Percentiles rank a stretch among this genome's conserved stretches.
These are phyloP conservation scores for Mortierella alpina DNA, from an alignment of 192 early-diverging fungal species.

Conservation along the genomic window DNA sequence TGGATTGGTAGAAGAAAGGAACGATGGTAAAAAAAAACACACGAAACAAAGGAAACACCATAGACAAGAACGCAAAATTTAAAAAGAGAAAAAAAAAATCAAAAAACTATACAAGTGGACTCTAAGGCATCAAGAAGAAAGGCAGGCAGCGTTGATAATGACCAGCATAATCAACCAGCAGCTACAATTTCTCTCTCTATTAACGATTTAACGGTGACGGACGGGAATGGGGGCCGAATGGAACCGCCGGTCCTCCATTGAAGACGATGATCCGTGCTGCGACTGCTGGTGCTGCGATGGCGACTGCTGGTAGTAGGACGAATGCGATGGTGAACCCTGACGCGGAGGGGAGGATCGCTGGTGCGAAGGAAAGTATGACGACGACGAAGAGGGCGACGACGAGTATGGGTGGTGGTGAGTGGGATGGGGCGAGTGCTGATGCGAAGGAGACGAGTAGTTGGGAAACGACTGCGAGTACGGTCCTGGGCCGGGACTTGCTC, in stretches of 20 bases:
- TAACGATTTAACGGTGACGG: slow-evolving; percentile 13
- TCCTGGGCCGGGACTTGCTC: slow-evolving; percentile 27
- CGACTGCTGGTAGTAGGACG: slow-evolving; percentile 23
- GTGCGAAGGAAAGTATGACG: slow-evolving; percentile 25
- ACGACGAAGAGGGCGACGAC: slow-evolving; percentile 34
- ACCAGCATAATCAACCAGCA: too few species aligned
- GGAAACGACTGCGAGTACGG: slow-evolving; percentile 48
- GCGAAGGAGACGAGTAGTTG: slow-evolving; percentile 32
- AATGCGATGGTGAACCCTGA: slow-evolving; percentile 5
- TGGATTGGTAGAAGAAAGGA: background rate
- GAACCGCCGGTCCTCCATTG: slow-evolving; percentile 42
- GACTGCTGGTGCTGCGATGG: slow-evolving; percentile 11
- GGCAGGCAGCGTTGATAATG: too few species aligned
- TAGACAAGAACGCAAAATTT: background rate
- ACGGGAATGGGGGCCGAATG: slow-evolving; percentile 53
- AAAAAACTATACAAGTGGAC: background rate
- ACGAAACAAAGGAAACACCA: background rate
- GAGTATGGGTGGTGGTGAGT: slow-evolving; percentile 35
- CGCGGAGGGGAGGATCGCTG: background rate
- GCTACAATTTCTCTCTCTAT: too few species aligned
- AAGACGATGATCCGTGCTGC: slow-evolving; percentile 18
- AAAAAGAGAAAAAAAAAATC: background rate
- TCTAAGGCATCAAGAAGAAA: too few species aligned
- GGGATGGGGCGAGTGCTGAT: slow-evolving; percentile 24
- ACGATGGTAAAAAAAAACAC: background rate